Evolutionary conservation across 2,329 filamentous ascomycete species (phyloP), one percentile per base, ranked within the genome.

Genomic region (Metarhizium guizhouense): DNA sequence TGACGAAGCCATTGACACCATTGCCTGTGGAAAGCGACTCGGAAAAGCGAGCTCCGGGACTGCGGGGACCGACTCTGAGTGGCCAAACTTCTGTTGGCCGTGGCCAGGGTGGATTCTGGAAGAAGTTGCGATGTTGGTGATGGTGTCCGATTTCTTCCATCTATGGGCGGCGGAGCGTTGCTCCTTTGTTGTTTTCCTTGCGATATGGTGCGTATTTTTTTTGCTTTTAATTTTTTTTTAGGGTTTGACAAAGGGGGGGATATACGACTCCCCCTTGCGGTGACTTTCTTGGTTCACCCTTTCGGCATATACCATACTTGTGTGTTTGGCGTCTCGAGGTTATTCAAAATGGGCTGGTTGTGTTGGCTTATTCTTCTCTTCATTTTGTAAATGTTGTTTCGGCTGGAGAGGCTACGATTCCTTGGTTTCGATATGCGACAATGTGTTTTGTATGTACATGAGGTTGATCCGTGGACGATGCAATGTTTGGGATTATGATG

Each of bases 1-100:
- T 80, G 70, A 83, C 81, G 20, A 81, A 80, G 70, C 80, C 81
- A 29, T 65, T 83, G 52, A 81, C 77, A 18, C 81, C 81, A 30
- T 67, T 83, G 53, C 76, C 77, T 1, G 64, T 63, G 4, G 64
- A 64, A n/a, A 62, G 58, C 11, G 64, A 68, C 32, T 65, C 67
- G 40, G 75, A 79, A 66, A 78, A 79, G 66, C 65, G 76, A n/a
- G 73, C 68, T 0, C 72, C 74, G 0, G 73, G 78, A 18, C 64
- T 75, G 7, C 71, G 76, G 30, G 76, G 75, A 1, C 72, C 74
- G 11, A 73, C 67, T 40, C 61, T 76, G 7, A 68, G 72, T 16
- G 73, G 73, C n/a, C 72, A 76, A 25, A 71, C 70, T 30, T 71
- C 70, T 36, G 61, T 77, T 11, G 76, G 75, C 1, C 68, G 72